These are phyloP conservation scores for Hypomyces rosellus DNA, from an alignment of 2,329 filamentous ascomycete genomes.

Conservation along the genomic window DNA sequence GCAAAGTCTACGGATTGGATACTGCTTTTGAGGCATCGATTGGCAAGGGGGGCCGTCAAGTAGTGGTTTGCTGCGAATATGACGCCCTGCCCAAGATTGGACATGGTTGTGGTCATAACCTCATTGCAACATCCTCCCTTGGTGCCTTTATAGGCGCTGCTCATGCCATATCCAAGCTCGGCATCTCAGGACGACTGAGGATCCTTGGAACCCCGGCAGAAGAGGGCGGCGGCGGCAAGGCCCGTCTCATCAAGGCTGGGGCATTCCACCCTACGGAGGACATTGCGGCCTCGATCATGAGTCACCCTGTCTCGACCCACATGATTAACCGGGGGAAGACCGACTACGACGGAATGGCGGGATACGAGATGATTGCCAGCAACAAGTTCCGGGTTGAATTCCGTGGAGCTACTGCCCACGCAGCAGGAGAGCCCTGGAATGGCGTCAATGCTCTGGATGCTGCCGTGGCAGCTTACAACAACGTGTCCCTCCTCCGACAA, in stretches of 20 bases:
- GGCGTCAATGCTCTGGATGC: slow-evolving; percentile 34
- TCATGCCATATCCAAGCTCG: slow-evolving; percentile 24
- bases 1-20: slow-evolving; percentile 43
- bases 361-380: slow-evolving; percentile 25
- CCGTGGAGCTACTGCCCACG: slow-evolving; percentile 28
- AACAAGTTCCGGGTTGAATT: slow-evolving; percentile 28
- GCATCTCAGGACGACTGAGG: slow-evolving; percentile 28
- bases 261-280: slow-evolving; percentile 19
- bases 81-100: slow-evolving; percentile 42
- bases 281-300: slow-evolving; percentile 25
- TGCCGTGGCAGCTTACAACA: slow-evolving; percentile 28
- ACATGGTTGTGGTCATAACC: slow-evolving; percentile 41
- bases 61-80: slow-evolving; percentile 41
- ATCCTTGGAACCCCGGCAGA: slow-evolving; percentile 39
- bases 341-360: slow-evolving; percentile 18
- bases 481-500: slow-evolving; percentile 31
- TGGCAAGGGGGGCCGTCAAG: slow-evolving; percentile 35
- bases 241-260: slow-evolving; percentile 22
- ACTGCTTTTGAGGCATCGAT: slow-evolving; percentile 45
- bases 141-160: slow-evolving; percentile 34
- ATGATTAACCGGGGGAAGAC: not conserved
- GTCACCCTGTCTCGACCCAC: slow-evolving; percentile 17
- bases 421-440: slow-evolving; percentile 31
- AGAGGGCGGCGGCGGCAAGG: slow-evolving; percentile 37
- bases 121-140: slow-evolving; percentile 36